Conservation (phyloP, 441 rosid species). For the Eutrema salsugineum region DNA sequence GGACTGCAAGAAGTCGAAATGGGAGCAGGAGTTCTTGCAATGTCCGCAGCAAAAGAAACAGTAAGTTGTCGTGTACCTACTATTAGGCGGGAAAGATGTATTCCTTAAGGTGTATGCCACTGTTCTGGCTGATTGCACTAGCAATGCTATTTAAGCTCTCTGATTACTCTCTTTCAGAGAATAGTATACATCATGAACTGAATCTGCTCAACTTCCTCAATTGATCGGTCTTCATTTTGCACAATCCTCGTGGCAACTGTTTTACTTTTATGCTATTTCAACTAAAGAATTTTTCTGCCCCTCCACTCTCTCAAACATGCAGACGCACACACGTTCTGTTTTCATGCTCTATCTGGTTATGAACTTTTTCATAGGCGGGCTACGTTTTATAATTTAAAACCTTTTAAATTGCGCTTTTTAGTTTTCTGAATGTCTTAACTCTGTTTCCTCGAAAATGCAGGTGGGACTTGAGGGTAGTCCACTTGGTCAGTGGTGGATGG, state of each 20-base stretch:
- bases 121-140: not conserved
- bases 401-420: not conserved
- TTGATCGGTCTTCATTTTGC: not conserved
- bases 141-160: constrained; percentile 5
- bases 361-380: not conserved
- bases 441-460: constrained; percentile 25
- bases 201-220: not conserved
- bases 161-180: not conserved
- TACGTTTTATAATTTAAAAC: not conserved
- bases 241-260: not conserved
- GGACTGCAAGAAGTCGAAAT: constrained; percentile 83
- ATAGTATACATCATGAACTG: not conserved
- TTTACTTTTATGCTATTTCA: not conserved
- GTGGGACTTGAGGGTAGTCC: constrained; percentile 81
- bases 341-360: not conserved
- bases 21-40: constrained; percentile 79
- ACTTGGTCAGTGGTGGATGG: constrained; percentile 75
- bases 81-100: not conserved
- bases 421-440: not conserved
- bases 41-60: constrained; percentile 81
- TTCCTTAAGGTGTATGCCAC: not conserved
- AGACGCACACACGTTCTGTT: not conserved
- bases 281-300: not conserved
- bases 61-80: constrained; percentile 40
- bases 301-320: not conserved